Conservation (phyloP, 2,329 filamentous ascomycete genomes). For the Pseudocercospora cruenta region DNA sequence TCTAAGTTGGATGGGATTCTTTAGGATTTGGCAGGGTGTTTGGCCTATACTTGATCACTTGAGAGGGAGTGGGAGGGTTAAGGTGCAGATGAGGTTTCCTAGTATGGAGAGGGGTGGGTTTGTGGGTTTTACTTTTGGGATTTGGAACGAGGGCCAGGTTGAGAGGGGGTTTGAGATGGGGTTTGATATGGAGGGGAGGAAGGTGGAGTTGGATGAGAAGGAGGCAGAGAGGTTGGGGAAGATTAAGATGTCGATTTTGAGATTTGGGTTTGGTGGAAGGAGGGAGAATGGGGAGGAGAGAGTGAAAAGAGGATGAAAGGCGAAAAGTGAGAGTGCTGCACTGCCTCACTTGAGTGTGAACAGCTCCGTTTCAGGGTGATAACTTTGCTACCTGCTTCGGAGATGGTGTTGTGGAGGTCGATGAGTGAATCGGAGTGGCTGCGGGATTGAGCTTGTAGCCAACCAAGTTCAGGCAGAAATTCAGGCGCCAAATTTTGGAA, state of each 20-base stretch:
- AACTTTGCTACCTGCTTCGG: no score
- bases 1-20: not conserved
- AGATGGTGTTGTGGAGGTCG: no score
- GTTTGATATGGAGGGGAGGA: not conserved
- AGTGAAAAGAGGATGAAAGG: not conserved
- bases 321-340: not conserved
- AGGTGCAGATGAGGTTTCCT: not conserved
- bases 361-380: no score
- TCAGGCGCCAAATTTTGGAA: not conserved
- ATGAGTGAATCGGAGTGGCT: no score
- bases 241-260: not conserved
- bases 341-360: no score
- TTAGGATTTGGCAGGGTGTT: not conserved
- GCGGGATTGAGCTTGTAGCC: no score
- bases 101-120: not conserved
- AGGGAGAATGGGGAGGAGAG: not conserved
- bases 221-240: not conserved
- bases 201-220: slow-evolving; percentile 1
- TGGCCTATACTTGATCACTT: not conserved
- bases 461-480: not conserved
- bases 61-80: not conserved
- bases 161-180: not conserved
- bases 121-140: not conserved
- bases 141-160: not conserved
- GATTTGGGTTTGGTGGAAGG: not conserved